These are phyloP conservation scores for Dothistroma pini DNA, from an alignment of 2,329 filamentous ascomycete genomes.

Conservation along the genomic window DNA sequence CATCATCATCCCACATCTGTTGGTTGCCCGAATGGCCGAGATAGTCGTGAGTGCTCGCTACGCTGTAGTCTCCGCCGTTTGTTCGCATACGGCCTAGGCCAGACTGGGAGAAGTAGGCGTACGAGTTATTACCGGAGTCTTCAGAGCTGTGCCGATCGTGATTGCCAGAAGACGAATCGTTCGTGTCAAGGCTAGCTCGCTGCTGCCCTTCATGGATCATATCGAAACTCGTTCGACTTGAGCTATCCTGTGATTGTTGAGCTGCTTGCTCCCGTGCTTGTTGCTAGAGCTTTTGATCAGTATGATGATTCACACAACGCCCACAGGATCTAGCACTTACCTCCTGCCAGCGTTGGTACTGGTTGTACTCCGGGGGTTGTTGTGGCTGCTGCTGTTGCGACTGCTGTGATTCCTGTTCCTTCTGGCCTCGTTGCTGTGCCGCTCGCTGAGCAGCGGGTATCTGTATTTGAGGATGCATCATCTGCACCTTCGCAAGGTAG, in stretches of 20 bases:
- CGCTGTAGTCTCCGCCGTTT: constrained; percentile 30
- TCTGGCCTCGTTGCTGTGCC: constrained; percentile 36
- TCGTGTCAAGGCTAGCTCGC: constrained; percentile 10
- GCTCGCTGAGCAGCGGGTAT: constrained; percentile 66
- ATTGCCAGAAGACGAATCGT: constrained; percentile 14
- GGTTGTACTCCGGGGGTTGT: constrained; percentile 34
- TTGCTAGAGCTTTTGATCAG: constrained; percentile 22
- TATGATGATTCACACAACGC: background rate
- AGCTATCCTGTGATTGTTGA: constrained; percentile 15
- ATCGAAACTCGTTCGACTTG: constrained; percentile 23
- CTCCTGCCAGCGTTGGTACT: constrained; percentile 39
- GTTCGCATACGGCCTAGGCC: constrained; percentile 8
- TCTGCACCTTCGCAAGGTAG: constrained; percentile 96
- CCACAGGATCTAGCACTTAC: constrained; percentile 23
- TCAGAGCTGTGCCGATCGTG: constrained; percentile 26
- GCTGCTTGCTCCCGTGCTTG: constrained; percentile 30
- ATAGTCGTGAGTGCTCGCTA: constrained; percentile 35
- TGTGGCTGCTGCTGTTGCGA: constrained; percentile 19
- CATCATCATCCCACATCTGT: constrained; percentile 32
- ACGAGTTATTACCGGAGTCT: constrained; percentile 24
- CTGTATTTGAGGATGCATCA: constrained; percentile 96
- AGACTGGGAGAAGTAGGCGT: constrained; percentile 16
- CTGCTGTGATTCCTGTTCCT: constrained; percentile 27
- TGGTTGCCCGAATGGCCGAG: constrained; percentile 33
- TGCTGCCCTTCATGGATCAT: constrained; percentile 22